Evolutionary conservation across 805 yeast species (phyloP).

Genomic region (baker's yeast (Saccharomyces cerevisiae)): DNA sequence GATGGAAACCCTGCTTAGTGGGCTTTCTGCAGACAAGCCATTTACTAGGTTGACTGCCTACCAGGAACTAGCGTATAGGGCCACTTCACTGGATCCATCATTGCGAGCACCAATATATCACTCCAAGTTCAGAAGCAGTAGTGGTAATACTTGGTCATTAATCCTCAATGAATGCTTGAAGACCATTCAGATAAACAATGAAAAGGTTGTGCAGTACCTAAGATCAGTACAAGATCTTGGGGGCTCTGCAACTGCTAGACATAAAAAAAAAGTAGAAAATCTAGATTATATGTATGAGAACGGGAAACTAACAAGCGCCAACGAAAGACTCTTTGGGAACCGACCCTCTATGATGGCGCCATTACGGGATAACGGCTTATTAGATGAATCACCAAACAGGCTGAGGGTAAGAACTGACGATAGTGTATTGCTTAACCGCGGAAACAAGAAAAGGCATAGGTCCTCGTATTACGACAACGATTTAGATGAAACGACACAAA

Average conservation of each 20-base stretch:
- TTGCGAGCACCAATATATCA: conserved; percentile 48
- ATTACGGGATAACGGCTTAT: not conserved
- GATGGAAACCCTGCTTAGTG: conserved; percentile 53
- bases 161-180: conserved; percentile 53
- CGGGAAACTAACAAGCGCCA: not conserved
- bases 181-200: conserved; percentile 43
- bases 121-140: conserved; percentile 33
- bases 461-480: not conserved
- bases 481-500: not conserved
- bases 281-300: not conserved
- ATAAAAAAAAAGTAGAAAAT: not conserved
- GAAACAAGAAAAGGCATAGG: not conserved
- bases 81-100: conserved; percentile 41
- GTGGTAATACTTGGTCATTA: conserved; percentile 47
- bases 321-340: conserved; percentile 31
- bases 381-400: not conserved
- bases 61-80: conserved; percentile 63
- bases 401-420: not conserved
- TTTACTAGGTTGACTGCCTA: conserved; percentile 58
- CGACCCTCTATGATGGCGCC: conserved; percentile 15
- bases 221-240: conserved; percentile 8
- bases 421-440: not conserved
- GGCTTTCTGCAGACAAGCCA: conserved; percentile 45
- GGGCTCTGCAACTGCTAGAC: conserved; percentile 4
- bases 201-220: conserved; percentile 27